These are phyloP conservation scores for Neonectria faginata DNA, from an alignment of 2,329 filamentous ascomycete genomes.

Conservation along the genomic window DNA sequence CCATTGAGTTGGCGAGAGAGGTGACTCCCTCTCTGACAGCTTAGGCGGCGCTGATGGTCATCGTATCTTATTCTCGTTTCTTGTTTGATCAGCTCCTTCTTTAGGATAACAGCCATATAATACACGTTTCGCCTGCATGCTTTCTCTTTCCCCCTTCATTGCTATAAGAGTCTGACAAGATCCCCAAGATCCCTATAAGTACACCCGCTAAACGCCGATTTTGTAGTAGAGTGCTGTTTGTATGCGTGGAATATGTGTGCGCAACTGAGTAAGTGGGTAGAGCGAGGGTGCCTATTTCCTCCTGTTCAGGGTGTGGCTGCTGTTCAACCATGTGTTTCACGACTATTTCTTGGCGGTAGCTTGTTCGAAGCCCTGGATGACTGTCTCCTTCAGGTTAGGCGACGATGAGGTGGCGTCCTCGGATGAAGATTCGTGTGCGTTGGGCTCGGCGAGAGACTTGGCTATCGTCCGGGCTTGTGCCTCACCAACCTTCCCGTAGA, in stretches of 20 bases:
- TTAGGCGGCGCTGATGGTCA: constrained; percentile 17
- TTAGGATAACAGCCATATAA: constrained; percentile 36
- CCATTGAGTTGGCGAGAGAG: constrained; percentile 1
- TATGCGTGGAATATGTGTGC: constrained; percentile 30
- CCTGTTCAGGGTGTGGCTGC: constrained; percentile 1
- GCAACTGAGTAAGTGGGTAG: constrained; percentile 33
- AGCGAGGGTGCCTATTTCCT: constrained; percentile 17
- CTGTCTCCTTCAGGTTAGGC: constrained; percentile 52
- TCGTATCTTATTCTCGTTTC: constrained; percentile 19
- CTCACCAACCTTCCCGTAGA: constrained; percentile 93
- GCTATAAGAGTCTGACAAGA: constrained; percentile 33
- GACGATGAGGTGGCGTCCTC: constrained; percentile 33
- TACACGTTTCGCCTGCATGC: constrained; percentile 38
- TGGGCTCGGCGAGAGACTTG: constrained; percentile 58
- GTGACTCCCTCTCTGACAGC: not conserved
- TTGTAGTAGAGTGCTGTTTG: constrained; percentile 39
- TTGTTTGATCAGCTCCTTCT: constrained; percentile 31
- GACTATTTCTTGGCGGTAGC: constrained; percentile 49
- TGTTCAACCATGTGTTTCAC: not conserved
- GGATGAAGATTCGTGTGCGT: constrained; percentile 35
- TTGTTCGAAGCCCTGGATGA: constrained; percentile 56
- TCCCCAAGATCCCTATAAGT: constrained; percentile 42
- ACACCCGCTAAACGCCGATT: constrained; percentile 48
- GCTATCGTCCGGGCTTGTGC: constrained; percentile 78
- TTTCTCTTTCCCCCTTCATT: constrained; percentile 16